Base-by-base conservation (phyloP, 2,329 filamentous ascomycete species). In the Ceratocystis lukuohia region DNA sequence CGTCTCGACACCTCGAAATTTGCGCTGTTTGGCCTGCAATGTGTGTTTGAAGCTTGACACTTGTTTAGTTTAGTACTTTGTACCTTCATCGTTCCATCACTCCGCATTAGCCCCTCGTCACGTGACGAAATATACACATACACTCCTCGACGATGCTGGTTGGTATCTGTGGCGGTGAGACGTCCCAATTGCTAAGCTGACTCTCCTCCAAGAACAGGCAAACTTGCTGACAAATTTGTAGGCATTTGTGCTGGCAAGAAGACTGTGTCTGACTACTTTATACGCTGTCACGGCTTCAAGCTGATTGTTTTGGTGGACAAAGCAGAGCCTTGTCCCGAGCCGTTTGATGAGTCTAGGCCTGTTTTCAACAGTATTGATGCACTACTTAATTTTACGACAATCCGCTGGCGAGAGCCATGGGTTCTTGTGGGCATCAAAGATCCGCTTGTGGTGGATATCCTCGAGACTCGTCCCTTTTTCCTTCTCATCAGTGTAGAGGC, bases 241-340 rank as follows among this genome's bases (percentile, higher is more conserved):
- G 92, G 89, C 72, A 93, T 96, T 72, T 97, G 92, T 78, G 87
- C 93, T 62, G 94, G 94, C 72, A 97, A 96, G 78, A 87, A 86
- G 74, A 90, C 91, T 8, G 89, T 97, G 70, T 91, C 91, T 67
- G 84, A 89, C 65, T 96, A 96, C 74, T 84, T 99, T 7, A 84
- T 92, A 70, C 83, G 91, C 69, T 84, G 92, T 70, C 88, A 96
- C 75, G 85, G 84, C 69, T 99, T 97, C 77, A 85, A 83, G 68
- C 84, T 84, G 61, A 82, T 96, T 67, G 81, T 84, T 71, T 80
- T 96, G 37, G 68, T 71, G 66, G 20, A n/a, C 17, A 8, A 37
- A 5, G 56, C 12, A 41, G 22, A 59, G 53, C 72, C 65, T 92
- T 93, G 73, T 72, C 80, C 20, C 82, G 81, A 22, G 78, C 86